Evolutionary conservation across 2,329 filamentous ascomycete species (phyloP).

Genomic region (Claviceps sp.): DNA sequence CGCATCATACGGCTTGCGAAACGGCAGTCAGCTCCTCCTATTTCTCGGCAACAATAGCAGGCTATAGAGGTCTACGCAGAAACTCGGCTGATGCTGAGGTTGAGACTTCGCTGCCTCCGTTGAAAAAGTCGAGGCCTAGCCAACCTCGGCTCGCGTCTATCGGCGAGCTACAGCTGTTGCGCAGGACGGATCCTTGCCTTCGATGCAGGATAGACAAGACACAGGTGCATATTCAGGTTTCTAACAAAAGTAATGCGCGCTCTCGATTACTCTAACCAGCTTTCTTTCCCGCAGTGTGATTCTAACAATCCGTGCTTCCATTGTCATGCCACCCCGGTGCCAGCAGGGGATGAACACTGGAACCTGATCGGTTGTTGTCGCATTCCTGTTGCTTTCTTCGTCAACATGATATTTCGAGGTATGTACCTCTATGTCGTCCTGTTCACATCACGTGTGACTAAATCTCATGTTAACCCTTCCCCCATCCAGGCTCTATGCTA

Average conservation of each 20-base stretch:
- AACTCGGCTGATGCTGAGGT: constrained; percentile 32
- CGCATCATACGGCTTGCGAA: constrained; percentile 1
- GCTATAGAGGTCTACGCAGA: constrained; percentile 13
- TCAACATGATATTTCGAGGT: constrained; percentile 39
- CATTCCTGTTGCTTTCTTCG: constrained; percentile 31
- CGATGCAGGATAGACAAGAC: constrained; percentile 34
- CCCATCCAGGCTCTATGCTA: constrained; percentile 27
- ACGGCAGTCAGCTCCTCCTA: not conserved
- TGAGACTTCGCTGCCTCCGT: constrained; percentile 39
- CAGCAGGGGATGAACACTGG: constrained; percentile 32
- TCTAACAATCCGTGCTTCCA: constrained; percentile 33
- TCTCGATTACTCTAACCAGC: not conserved
- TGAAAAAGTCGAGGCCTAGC: constrained; percentile 39
- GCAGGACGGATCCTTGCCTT: constrained; percentile 34
- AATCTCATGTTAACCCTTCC: not conserved
- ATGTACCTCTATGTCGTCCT: constrained; percentile 6
- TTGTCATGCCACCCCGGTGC: constrained; percentile 26
- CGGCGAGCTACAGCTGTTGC: constrained; percentile 38
- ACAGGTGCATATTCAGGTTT: constrained; percentile 22
- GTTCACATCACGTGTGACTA: not conserved
- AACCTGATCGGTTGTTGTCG: constrained; percentile 37
- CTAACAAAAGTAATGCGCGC: not conserved
- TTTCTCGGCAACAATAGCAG: not conserved
- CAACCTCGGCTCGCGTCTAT: constrained; percentile 43
- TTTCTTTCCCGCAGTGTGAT: constrained; percentile 31